Percentiles rank a stretch among this genome's conserved stretches.
phyloP scores from a whole-genome alignment of 768 basidiomycete species.

The Naematelia aurantialba region DNA sequence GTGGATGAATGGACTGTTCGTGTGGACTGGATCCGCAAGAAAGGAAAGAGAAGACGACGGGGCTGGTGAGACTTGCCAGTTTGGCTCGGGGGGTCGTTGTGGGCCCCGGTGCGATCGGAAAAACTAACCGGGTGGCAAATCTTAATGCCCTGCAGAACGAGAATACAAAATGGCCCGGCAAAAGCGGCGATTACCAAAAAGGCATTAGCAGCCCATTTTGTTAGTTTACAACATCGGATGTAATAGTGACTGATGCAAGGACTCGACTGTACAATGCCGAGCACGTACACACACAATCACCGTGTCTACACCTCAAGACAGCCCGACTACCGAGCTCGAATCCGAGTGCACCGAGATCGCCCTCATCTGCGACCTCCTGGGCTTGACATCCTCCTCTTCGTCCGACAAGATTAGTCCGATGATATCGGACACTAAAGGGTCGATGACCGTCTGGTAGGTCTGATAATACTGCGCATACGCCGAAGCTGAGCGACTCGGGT shows the following conservation, averaged over 20 bases:
- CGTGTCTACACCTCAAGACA: background rate
- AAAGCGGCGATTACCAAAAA: background rate
- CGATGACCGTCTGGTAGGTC: slow-evolving; percentile 9
- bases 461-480: slow-evolving; percentile 16
- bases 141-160: no score
- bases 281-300: background rate
- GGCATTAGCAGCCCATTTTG: no score
- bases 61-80: background rate
- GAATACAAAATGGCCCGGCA: background rate
- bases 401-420: background rate
- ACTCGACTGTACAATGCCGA: no score
- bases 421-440: background rate
- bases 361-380: background rate
- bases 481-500: slow-evolving; percentile 4
- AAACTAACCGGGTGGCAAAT: background rate
- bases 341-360: background rate
- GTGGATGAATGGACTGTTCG: background rate
- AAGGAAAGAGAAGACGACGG: background rate
- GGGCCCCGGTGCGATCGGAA: background rate
- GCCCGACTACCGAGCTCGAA: background rate
- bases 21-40: background rate
- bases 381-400: background rate
- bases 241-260: no score
- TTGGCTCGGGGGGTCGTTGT: no score
- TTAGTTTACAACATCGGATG: no score